Conservation (phyloP, 2,329 filamentous ascomycete genomes). For the Colletotrichum sp. region DNA sequence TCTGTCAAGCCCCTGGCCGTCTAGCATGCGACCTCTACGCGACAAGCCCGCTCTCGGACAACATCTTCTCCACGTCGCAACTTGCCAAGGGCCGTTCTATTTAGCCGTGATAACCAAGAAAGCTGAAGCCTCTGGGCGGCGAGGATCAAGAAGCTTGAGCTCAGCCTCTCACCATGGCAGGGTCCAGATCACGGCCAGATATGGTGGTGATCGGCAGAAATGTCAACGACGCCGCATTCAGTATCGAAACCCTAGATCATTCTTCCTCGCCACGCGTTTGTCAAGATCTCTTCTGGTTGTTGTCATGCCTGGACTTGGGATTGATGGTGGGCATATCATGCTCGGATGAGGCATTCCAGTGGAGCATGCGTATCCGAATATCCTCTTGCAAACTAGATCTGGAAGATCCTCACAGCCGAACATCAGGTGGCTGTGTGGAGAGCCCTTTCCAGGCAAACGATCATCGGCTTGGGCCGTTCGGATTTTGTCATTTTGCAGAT, state of each 20-base stretch:
- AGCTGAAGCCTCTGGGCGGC: constrained; percentile 2
- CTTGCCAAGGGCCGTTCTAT: constrained; percentile 4
- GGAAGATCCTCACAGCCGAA: neutral
- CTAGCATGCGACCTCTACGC: neutral
- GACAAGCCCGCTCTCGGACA: neutral
- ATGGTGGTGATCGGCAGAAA: neutral
- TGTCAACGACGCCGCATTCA: neutral
- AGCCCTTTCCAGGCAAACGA: neutral
- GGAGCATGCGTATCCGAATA: constrained; percentile 2
- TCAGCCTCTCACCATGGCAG: constrained; percentile 15
- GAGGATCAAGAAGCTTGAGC: constrained; percentile 15
- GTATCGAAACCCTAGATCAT: neutral
- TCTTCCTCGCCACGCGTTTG: neutral
- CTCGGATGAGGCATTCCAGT: neutral
- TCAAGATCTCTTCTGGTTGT: neutral
- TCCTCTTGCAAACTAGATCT: neutral
- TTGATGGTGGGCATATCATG: neutral
- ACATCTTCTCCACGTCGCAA: neutral
- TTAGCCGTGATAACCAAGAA: constrained; percentile 9
- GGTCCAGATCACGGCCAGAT: neutral
- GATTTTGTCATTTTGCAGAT: neutral
- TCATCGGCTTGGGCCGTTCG: neutral
- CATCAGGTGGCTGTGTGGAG: neutral
- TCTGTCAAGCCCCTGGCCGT: neutral
- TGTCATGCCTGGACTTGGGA: neutral